These are phyloP conservation scores for Fusarium burgessii DNA, from an alignment of 2,329 filamentous ascomycete genomes.

Conservation along the genomic window DNA sequence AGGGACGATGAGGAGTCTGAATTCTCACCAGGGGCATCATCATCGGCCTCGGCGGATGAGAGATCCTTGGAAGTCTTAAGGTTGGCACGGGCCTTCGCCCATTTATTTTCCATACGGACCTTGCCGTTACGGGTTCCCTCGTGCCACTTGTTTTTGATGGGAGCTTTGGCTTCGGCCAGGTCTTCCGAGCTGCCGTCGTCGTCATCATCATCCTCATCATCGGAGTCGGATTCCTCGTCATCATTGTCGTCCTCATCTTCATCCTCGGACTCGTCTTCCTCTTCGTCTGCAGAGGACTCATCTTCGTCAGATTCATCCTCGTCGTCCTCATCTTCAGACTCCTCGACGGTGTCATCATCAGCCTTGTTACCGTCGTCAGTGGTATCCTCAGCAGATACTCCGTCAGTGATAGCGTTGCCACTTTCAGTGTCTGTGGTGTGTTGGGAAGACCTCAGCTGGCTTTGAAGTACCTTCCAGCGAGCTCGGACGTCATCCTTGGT, in stretches of 20 bases:
- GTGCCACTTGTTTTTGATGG: constrained; percentile 31
- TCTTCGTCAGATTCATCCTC: neutral
- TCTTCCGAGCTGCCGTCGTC: neutral
- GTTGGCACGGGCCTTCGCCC: constrained; percentile 28
- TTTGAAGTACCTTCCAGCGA: constrained; percentile 51
- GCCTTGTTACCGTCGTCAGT: no score
- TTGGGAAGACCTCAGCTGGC: constrained; percentile 9
- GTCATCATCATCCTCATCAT: neutral
- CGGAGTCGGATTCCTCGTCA: neutral
- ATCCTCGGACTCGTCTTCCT: neutral
- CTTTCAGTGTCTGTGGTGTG: constrained; percentile 7
- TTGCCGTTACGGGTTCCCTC: constrained; percentile 38
- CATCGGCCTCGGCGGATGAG: neutral
- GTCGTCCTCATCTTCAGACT: neutral
- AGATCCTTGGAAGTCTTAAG: constrained; percentile 12
- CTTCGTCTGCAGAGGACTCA: neutral
- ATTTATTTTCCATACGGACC: constrained; percentile 38
- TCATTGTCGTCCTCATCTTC: neutral
- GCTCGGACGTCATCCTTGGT: constrained; percentile 47
- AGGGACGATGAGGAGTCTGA: constrained; percentile 19
- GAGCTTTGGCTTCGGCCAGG: constrained; percentile 1
- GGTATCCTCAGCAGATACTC: neutral
- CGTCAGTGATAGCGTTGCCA: neutral
- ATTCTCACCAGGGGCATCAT: constrained; percentile 44
- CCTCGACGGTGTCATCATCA: neutral